Base-by-base conservation (phyloP, 2,329 filamentous ascomycete species). In the Aspergillus fructus region DNA sequence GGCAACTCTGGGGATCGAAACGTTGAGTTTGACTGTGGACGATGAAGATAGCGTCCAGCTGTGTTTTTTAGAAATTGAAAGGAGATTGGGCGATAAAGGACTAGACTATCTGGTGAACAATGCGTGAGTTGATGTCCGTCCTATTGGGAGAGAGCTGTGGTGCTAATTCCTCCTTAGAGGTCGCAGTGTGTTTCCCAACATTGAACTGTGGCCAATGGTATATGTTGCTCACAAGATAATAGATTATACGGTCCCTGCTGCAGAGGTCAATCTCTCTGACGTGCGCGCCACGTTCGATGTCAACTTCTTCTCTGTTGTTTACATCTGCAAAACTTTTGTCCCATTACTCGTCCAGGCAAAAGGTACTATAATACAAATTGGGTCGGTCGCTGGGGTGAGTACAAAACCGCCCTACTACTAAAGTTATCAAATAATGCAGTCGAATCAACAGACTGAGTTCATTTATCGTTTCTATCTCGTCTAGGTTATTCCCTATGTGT, bases 21-120 rank as follows among this genome's bases (percentile, higher is more conserved):
- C 81, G 9, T 66, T 85, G 24, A 74, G 78, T 33, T 75, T 86
- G 37, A 82, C 83, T 59, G 82, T 85, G 50, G 80, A 81, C 56
- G 72, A 76, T 30, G 69, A 73, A 19, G 73, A 77, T n/a, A 83
- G 78, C 58, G 79, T 86, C 56, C 69, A 72, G 23, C 68, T 69
- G 11, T 78, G 84, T 41, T 76, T 75, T 59, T 67, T 73, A 6
- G 76, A 81, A 51, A 75, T 86, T 15, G 69, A 77, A 42, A 69
- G 68, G 13, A 72, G 77, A 19, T 79, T 83, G 0, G 71, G 71
- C 8, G 79, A 78, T 19, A 78, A 76, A 48, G 74, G 74, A 4
- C 74, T 86, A n/a, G 79, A 85, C 63, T 79, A 81, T 62, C 73
- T 86, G 12, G 79, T 85, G 64, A 85, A 85, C 67, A 86, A 86